phyloP scores from a whole-genome alignment of 805 yeast species.

The Sugiyamaella lignohabitans region DNA sequence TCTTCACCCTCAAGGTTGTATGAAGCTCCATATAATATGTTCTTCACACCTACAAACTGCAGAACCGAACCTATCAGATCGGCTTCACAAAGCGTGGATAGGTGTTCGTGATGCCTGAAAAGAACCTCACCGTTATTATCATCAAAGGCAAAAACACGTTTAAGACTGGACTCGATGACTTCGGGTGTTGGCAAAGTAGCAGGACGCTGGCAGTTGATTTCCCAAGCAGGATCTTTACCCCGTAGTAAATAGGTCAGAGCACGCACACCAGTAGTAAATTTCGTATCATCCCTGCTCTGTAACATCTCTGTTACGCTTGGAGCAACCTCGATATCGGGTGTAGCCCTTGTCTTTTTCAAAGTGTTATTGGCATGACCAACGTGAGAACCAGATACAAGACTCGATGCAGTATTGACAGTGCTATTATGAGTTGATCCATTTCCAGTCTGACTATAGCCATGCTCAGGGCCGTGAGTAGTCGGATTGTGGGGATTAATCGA shows the following conservation, averaged over 20 bases:
- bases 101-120: conserved; percentile 9
- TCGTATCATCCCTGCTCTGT: conserved; percentile 13
- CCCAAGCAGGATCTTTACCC: conserved; percentile 17
- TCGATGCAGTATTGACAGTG: too few species aligned
- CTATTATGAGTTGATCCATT: neutral
- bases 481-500: neutral
- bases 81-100: conserved; percentile 9
- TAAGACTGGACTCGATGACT: conserved; percentile 15
- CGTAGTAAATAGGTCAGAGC: conserved; percentile 16
- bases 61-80: conserved; percentile 17
- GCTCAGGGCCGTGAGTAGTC: neutral
- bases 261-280: conserved; percentile 17
- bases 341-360: too few species aligned
- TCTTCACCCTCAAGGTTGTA: conserved; percentile 17
- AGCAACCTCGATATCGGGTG: neutral
- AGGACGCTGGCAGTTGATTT: conserved; percentile 14
- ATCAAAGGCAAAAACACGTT: conserved; percentile 12
- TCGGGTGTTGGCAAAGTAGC: conserved; percentile 20
- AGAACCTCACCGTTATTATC: neutral
- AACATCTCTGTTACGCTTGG: conserved; percentile 17
- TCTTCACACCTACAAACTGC: conserved; percentile 19
- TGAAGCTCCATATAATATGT: conserved; percentile 14
- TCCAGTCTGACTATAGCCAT: too few species aligned
- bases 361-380: too few species aligned
- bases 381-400: too few species aligned